Percentiles rank a stretch among this genome's conserved stretches.
Evolutionary conservation across 2,329 filamentous ascomycete species (phyloP).

Genomic region (Penicillium sp.): DNA sequence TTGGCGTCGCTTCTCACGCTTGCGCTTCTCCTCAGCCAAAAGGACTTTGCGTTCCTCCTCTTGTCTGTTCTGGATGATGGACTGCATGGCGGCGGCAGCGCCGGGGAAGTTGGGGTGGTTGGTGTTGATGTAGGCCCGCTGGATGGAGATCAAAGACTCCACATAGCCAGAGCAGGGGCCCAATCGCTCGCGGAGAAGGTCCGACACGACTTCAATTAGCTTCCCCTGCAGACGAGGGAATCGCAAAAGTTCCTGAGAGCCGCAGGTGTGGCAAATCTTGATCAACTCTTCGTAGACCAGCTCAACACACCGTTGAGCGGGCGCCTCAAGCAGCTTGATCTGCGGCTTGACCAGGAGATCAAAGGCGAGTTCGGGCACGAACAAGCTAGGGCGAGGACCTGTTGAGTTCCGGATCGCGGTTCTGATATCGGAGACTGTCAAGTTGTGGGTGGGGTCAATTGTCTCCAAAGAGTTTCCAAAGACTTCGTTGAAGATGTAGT

Average conservation of each 20-base stretch:
- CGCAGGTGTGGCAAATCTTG: constrained; percentile 98
- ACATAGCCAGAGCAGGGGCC: constrained; percentile 88
- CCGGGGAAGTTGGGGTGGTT: constrained; percentile 98
- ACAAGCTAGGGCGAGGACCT: constrained; percentile 87
- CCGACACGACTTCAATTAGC: constrained; percentile 95
- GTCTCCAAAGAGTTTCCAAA: constrained; percentile 95
- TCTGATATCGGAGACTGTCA: constrained; percentile 89
- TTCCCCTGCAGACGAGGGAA: constrained; percentile 93
- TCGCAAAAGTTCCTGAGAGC: constrained; percentile 83
- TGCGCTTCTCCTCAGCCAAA: constrained; percentile 76
- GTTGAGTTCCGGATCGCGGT: constrained; percentile 98
- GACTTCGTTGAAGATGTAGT: constrained; percentile 98
- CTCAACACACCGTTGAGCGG: constrained; percentile 93
- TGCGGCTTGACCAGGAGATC: constrained; percentile 96
- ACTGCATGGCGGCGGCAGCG: constrained; percentile 93
- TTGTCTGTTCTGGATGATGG: constrained; percentile 89
- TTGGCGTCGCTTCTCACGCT: constrained; percentile 71
- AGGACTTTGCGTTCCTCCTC: constrained; percentile 81
- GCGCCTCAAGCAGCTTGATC: constrained; percentile 92
- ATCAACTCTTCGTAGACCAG: constrained; percentile 98
- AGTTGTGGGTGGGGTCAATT: constrained; percentile 91
- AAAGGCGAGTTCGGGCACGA: constrained; percentile 96
- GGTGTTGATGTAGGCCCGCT: constrained; percentile 97
- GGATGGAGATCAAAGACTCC: constrained; percentile 93
- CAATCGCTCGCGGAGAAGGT: constrained; percentile 83